Base-by-base conservation (phyloP, 805 yeast species). In the Saccharomycopsis sp. region DNA sequence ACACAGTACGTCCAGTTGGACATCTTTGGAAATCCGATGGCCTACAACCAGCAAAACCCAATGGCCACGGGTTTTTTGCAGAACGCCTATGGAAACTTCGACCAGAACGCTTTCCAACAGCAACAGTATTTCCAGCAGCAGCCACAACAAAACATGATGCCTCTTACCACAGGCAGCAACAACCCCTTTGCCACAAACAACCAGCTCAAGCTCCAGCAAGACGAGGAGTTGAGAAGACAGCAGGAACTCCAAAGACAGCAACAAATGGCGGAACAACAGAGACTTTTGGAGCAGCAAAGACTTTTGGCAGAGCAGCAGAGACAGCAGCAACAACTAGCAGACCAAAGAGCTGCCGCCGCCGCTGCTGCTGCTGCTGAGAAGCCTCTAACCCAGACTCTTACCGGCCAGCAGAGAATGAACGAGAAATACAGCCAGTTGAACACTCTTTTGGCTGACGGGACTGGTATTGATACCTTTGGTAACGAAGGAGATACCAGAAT, bases 381-480 rank as follows among this genome's bases (percentile, higher is more conserved):
- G 61, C 79, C 79, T 54, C 59, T 81, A 51, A 70, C 68, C 24
- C 80, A 73, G 63, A 75, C 76, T 2, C 71, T 76, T 54, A 80
- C 85, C 0, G 85, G 85, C 15, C 75, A 79, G 24, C 80, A 79
- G 65, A 74, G 72, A 58, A 78, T 82, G 66, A 79, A 81, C 61
- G 82, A 81, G 51, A 76, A 80, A 66, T 72, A 81, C 77, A 75
- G 90, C 61, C 91, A 88, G 60, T 79, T 92, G 67, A 91, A 91
- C 73, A 79, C 80, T 56, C 76, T 91, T 56, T 75, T 92, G 63
- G 89, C 94, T 12, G 81, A 83, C 50, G 97, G 97, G 29, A 89
- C 96, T 0, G 97, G 97, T 34, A 76, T 90, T 58, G 99, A 91
- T 73, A 91, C 97, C 0, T 94, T 89, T 70, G 96, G 96, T 69